Evolutionary conservation across 768 basidiomycete species (phyloP).

Genomic region (Gelatoporia subvermispora): DNA sequence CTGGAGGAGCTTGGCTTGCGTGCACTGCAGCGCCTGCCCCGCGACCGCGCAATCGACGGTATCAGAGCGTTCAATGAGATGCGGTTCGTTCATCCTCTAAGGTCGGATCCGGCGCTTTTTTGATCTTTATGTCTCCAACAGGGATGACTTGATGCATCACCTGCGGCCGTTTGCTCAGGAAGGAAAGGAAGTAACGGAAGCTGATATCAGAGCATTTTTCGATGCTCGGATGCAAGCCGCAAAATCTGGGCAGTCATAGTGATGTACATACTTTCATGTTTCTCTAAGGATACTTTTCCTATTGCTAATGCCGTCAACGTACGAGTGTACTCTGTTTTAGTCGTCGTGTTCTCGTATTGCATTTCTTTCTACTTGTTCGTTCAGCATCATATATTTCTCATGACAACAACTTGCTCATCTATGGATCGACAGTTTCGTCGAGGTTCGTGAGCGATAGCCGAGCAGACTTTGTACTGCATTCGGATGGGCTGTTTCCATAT

Average conservation of each 20-base stretch:
- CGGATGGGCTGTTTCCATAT: too few relatives aligned
- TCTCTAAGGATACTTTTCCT: not conserved
- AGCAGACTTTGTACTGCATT: too few relatives aligned
- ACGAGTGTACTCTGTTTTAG: not conserved
- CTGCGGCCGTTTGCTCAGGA: slow-evolving; percentile 76
- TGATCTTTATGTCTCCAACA: slow-evolving; percentile 21
- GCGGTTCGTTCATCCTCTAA: slow-evolving; percentile 49
- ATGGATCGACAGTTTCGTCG: too few relatives aligned
- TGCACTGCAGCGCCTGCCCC: slow-evolving; percentile 66
- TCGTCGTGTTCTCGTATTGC: not conserved
- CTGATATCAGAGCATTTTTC: slow-evolving; percentile 45
- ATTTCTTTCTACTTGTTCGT: not conserved
- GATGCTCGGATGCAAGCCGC: slow-evolving; percentile 11
- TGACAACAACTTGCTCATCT: too few relatives aligned
- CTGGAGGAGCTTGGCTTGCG: slow-evolving; percentile 82
- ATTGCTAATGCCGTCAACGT: too few relatives aligned
- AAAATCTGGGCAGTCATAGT: slow-evolving; percentile 5
- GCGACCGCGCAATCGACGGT: slow-evolving; percentile 78
- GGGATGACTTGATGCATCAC: slow-evolving; percentile 67
- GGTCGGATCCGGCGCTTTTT: not conserved
- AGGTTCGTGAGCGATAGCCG: too few relatives aligned
- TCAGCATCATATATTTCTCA: not conserved
- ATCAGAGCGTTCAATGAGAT: slow-evolving; percentile 81
- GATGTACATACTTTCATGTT: not conserved
- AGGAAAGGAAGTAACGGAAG: slow-evolving; percentile 68